These are phyloP conservation scores for Mycena olivaceomarginata DNA, from an alignment of 768 basidiomycete species.

Conservation along the genomic window DNA sequence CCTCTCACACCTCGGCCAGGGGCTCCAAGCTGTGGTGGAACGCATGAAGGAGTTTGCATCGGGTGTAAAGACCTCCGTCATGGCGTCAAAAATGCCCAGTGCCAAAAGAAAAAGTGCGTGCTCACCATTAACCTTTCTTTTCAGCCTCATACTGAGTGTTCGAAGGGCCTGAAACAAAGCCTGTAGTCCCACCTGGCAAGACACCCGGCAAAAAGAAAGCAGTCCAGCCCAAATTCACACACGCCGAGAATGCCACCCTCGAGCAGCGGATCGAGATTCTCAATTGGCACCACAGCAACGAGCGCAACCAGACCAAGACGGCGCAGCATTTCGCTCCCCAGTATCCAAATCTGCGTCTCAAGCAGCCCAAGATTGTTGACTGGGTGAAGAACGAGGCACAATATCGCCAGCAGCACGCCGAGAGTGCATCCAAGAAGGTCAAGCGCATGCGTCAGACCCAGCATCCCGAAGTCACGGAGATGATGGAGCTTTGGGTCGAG, in stretches of 20 bases:
- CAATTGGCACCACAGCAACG: constrained; percentile 58
- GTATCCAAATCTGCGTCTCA: constrained; percentile 58
- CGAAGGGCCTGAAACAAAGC: constrained; percentile 21
- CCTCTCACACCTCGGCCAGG: constrained; percentile 15
- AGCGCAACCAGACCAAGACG: constrained; percentile 54
- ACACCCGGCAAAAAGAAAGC: constrained; percentile 35
- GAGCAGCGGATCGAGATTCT: constrained; percentile 58
- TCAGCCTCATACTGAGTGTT: not conserved
- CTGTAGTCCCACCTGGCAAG: constrained; percentile 26
- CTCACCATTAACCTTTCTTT: no score
- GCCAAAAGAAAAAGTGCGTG: no score
- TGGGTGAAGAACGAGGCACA: constrained; percentile 55
- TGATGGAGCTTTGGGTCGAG: constrained; percentile 60
- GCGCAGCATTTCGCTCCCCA: constrained; percentile 53
- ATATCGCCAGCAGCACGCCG: constrained; percentile 42
- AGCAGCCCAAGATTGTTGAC: constrained; percentile 55
- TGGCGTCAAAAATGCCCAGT: no score
- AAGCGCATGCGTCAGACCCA: constrained; percentile 42
- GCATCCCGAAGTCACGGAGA: constrained; percentile 57
- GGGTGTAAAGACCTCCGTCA: no score
- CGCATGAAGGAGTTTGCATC: no score
- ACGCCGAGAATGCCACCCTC: constrained; percentile 57
- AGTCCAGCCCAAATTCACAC: constrained; percentile 32
- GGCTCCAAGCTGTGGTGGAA: no score
- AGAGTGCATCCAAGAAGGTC: constrained; percentile 10